Conservation (phyloP, 495 filamentous ascomycete species). For the Trichocladium uniseriatum region DNA sequence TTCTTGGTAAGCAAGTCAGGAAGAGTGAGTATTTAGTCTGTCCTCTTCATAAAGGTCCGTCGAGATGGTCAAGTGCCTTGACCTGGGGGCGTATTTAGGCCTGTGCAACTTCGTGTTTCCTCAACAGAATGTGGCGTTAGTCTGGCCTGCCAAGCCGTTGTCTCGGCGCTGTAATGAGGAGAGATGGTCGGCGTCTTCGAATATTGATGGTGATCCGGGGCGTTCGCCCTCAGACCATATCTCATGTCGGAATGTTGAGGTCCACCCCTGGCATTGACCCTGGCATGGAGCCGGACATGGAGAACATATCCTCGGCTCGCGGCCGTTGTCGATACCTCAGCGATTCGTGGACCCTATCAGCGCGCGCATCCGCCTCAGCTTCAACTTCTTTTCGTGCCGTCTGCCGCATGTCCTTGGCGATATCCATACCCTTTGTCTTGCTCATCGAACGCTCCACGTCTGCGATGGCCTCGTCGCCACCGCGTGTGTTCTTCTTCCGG, state of each 20-base stretch:
- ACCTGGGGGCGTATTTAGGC: no score
- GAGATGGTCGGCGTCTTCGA: no score
- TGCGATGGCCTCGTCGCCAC: conserved; percentile 41
- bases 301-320: conserved; percentile 26
- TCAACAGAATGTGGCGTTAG: no score
- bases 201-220: no score
- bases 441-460: conserved; percentile 35
- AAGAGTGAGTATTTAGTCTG: no score
- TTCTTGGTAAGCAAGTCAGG: no score
- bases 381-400: conserved; percentile 39
- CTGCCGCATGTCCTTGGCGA: conserved; percentile 37
- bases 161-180: no score
- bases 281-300: conserved; percentile 27
- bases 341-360: conserved; percentile 28
- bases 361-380: conserved; percentile 31
- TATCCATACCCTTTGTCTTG: conserved; percentile 41
- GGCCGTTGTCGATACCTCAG: conserved; percentile 32
- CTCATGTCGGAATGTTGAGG: conserved; percentile 17
- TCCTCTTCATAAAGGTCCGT: no score
- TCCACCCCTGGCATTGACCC: conserved; percentile 23
- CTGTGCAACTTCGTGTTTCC: no score
- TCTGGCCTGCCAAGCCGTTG: no score
- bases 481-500: conserved; percentile 71
- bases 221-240: neutral
- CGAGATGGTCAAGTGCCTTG: no score